These are phyloP conservation scores for Salvia sclarea DNA, from an alignment of 305 asterid species.

Conservation along the genomic window DNA sequence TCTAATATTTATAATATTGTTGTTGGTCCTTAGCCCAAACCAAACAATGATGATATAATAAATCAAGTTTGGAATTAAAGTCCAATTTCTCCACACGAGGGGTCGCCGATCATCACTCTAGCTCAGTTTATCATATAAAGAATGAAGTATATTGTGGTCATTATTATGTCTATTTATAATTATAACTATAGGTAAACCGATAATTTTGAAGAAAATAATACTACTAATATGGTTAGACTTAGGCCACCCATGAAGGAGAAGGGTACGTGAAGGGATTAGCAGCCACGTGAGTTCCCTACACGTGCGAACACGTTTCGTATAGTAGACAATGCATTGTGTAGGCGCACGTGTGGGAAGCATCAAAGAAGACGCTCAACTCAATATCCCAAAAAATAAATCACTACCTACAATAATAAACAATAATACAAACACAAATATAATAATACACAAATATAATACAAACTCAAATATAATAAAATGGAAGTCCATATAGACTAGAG, in stretches of 20 bases:
- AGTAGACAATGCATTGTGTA: slow-evolving; percentile 29
- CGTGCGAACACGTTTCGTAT: slow-evolving; percentile 58
- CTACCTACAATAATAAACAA: background rate
- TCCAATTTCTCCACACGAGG: background rate
- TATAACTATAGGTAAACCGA: background rate
- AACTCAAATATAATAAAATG: background rate
- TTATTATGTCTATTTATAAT: background rate
- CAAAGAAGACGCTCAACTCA: slow-evolving; percentile 32
- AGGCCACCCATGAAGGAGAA: slow-evolving; percentile 41
- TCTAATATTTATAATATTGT: too few relatives aligned
- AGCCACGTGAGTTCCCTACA: slow-evolving; percentile 49
- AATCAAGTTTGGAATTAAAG: too few relatives aligned
- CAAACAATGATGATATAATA: too few relatives aligned
- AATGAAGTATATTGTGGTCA: background rate
- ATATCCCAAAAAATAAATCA: too few relatives aligned
- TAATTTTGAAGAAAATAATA: background rate
- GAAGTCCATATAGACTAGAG: background rate
- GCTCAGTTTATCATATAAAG: background rate
- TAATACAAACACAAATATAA: background rate
- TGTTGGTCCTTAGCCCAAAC: too few relatives aligned
- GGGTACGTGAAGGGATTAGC: slow-evolving; percentile 47
- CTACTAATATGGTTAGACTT: slow-evolving; percentile 6
- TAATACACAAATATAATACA: background rate
- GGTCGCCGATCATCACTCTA: background rate
- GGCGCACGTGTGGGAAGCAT: slow-evolving; percentile 62